Base-by-base conservation (phyloP, 2,329 filamentous ascomycete species). In the Botrytis tulipae region DNA sequence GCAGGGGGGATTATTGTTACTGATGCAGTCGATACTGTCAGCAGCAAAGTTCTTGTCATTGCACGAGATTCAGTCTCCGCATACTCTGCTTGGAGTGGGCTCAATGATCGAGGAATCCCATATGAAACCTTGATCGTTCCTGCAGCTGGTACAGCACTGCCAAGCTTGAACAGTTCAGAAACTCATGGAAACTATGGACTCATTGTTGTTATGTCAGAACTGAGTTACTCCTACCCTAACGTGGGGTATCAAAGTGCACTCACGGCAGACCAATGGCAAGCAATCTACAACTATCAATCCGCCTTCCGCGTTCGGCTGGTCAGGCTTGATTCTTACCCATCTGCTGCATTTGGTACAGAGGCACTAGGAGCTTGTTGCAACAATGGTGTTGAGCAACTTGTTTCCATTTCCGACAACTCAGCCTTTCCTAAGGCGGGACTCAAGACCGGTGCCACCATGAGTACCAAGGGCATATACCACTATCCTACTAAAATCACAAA, bases 91-190 rank as follows among this genome's bases (percentile, higher is more conserved):
- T 85, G 84, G 51, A 85, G 84, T 22, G 88, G 88, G 35, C 83
- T 90, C 8, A 86, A 87, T 76, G 88, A 84, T 74, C 90, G 90
- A 77, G 88, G 88, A 59, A 90, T 91, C 75, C 87, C 88, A 2
- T 90, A 84, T 77, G 82, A 89, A 76, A 83, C 84, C 6, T 76
- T 89, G 16, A 77, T 86, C 29, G 87, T 91, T 37, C 87, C 87
- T 7, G 82, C 86, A 76, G 78, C 78, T 10, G 89, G 88, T 25
- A 81, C 83, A 18, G 75, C 82, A 29, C 83, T 91, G 46, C 88
- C 88, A 0, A 74, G 80, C 0, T 83, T 90, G 57, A 89, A 86
- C 77, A 82, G 83, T 22, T 72, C 73, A 18, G 82, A 80, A 6
- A 83, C 80, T 3, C 79, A 83, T 67, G 88, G 88, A 75, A 89